Base-by-base conservation (phyloP, 345 rosid species). In the Nasturtium officinale region DNA sequence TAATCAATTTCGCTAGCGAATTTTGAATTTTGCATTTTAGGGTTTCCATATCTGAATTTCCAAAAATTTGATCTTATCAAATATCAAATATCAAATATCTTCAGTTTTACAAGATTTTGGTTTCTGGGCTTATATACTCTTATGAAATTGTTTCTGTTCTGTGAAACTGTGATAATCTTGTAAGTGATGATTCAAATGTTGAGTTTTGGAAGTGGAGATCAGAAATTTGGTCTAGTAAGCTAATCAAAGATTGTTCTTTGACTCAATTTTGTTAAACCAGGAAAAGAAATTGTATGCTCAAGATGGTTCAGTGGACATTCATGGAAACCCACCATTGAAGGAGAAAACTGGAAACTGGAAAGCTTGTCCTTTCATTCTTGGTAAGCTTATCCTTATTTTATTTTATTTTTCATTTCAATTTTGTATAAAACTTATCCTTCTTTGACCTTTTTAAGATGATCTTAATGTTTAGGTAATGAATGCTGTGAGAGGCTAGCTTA, bases 401-500 rank as follows among this genome's bases (percentile, higher is more conserved):
- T n/a, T n/a, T n/a, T 4, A 15, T 11, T 38, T 37, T 38, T 38
- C 43, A 38, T 38, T 38, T 38, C 5, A 1, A 11, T 35, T 10
- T 10, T 9, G 42, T 38, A 11, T 38, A 38, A 11, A 38, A 4
- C 4, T 11, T 38, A 38, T 38, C 3, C 37, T 38, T 38, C 15
- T 38, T 38, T 38, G 3, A 37, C 10, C 42, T 4, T 11, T 11
- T 37, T 54, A 9, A 62, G 11, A 60, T 48, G 43, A n/a, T 61
- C 28, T 50, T 30, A 13, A 32, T 71, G 21, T 61, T 28, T 78
- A 92, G 98, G 96, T 53, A 91, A 85, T 26, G 97, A 95, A 73
- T 91, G 99, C 35, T 95, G 99, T 48, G 99, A 95, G 77, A 87
- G 96, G 46, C 78, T 95, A 81, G 99, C 96, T 69, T 95, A 86